Evolutionary conservation across 108 stramenopile species (phyloP), one percentile per base, ranked within the genome.

Genomic region (Fistulifera pelliculosa): DNA sequence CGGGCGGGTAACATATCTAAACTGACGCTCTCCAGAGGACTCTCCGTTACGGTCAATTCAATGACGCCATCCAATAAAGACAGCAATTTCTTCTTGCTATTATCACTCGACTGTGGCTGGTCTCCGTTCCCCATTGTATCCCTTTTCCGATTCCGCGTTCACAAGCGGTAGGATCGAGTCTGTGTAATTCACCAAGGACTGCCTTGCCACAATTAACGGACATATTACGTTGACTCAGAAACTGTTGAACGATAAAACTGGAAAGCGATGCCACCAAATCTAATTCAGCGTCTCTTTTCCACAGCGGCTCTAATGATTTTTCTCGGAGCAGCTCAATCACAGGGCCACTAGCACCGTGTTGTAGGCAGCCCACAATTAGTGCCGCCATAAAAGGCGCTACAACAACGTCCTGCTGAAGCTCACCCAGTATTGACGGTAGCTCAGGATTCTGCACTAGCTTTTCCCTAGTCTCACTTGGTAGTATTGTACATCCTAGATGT

Each of bases 1-100:
- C 80, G 62, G 15, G 76, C 65, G 28, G 85, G 88, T 47, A 90
- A 55, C 5, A 81, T 55, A 21, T 21, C 22, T 47, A 47, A 10
- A 47, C 44, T 21, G 21, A 47, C 10, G 4, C 21, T 21, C 10
- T 18, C 21, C 21, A 6, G 10, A 11, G 44, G 17, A 6, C 10
- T 11, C 44, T 18, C 21, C 21, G 44, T 22, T 47, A 5, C 5
- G 19, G 21, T 47, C 44, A 21, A 47, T 47, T 22, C 25, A 22
- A 51, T 22, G 22, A 51, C 21, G 5, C 50, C 50, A 16, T 51
- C 23, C 6, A 51, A 18, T 22, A 51, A 51, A 10, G 16, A 16
- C 6, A 24, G 5, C 4, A 45, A 22, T 18, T 22, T 27, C 24
- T 51, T 23, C 50, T 22, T 3, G 50, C 10, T 21, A n/a, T 43